Evolutionary conservation across 306 rosid species (phyloP).

Genomic region (Dalbergia oliveri): DNA sequence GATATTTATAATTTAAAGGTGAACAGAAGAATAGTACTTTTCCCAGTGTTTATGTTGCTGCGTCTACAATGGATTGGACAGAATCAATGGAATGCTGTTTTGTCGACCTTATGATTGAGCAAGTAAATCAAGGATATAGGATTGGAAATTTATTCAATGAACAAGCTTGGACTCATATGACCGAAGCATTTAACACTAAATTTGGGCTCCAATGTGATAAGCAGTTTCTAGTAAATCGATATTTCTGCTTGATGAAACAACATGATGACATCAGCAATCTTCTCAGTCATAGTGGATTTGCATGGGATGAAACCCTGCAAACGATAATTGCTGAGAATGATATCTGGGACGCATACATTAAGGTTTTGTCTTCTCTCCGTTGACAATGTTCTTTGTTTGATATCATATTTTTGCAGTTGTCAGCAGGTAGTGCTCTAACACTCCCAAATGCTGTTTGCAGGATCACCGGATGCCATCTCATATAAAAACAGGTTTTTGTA

Average conservation of each 20-base stretch:
- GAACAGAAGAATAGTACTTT: conserved; percentile 41
- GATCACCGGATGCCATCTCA: conserved; percentile 61
- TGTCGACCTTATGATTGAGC: conserved; percentile 68
- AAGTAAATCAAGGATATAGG: conserved; percentile 57
- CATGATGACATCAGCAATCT: conserved; percentile 58
- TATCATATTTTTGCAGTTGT: conserved; percentile 16
- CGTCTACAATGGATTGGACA: conserved; percentile 63
- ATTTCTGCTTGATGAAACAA: conserved; percentile 65
- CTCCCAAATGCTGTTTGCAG: conserved; percentile 58
- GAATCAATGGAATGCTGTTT: conserved; percentile 59
- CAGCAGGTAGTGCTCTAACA: neutral
- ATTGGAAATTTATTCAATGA: conserved; percentile 58
- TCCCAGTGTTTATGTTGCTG: conserved; percentile 36
- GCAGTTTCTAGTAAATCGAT: conserved; percentile 59
- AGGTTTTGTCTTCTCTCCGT: conserved; percentile 57
- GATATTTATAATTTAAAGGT: conserved; percentile 55
- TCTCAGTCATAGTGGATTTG: conserved; percentile 61
- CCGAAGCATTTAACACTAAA: conserved; percentile 51
- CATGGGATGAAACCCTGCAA: conserved; percentile 73
- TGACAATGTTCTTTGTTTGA: conserved; percentile 4
- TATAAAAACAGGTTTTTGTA: conserved; percentile 59
- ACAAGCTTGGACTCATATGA: conserved; percentile 68
- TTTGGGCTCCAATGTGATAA: conserved; percentile 61
- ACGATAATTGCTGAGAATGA: conserved; percentile 63
- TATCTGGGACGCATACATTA: conserved; percentile 68